Conservation (phyloP, 2,329 filamentous ascomycete species). For the Aschersonia sp. region DNA sequence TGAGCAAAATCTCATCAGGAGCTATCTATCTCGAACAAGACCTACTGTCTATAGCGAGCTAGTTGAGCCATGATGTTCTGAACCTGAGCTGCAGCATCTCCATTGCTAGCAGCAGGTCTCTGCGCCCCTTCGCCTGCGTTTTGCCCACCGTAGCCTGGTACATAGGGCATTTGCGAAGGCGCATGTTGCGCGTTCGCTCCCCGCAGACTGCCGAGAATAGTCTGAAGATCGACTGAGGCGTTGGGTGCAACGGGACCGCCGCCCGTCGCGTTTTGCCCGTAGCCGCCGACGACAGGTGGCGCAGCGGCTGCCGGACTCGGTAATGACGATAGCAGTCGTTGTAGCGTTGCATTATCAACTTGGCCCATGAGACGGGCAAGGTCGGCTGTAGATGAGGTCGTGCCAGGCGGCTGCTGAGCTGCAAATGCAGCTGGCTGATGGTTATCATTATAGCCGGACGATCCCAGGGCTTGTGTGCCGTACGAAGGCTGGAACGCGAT, state of each 20-base stretch:
- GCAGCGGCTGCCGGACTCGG: constrained; percentile 8
- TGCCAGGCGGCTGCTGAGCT: constrained; percentile 16
- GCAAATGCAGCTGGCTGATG: constrained; percentile 18
- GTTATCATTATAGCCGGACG: constrained; percentile 9
- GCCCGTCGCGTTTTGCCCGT: constrained; percentile 1
- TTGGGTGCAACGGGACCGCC: constrained; percentile 9
- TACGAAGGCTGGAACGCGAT: constrained; percentile 17
- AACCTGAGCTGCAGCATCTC: constrained; percentile 36
- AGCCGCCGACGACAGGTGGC: constrained; percentile 2
- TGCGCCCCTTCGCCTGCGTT: constrained; percentile 13
- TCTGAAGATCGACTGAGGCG: constrained; percentile 28
- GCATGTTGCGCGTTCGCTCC: constrained; percentile 9
- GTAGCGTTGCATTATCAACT: constrained; percentile 55
- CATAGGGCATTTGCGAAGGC: constrained; percentile 13
- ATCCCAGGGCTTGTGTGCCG: constrained; percentile 12
- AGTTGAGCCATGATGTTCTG: constrained; percentile 65
- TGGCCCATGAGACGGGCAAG: constrained; percentile 51
- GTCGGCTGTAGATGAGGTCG: constrained; percentile 27
- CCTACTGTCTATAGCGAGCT: constrained; percentile 45
- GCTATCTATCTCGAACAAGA: too few species aligned
- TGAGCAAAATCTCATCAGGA: too few species aligned
- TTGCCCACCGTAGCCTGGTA: constrained; percentile 15
- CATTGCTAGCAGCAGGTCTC: constrained; percentile 8
- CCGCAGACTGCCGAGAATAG: constrained; percentile 27
- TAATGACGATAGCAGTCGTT: constrained; percentile 52